These are phyloP conservation scores for Fusarium heterosporum DNA, from an alignment of 2,329 filamentous ascomycete genomes.

Conservation along the genomic window DNA sequence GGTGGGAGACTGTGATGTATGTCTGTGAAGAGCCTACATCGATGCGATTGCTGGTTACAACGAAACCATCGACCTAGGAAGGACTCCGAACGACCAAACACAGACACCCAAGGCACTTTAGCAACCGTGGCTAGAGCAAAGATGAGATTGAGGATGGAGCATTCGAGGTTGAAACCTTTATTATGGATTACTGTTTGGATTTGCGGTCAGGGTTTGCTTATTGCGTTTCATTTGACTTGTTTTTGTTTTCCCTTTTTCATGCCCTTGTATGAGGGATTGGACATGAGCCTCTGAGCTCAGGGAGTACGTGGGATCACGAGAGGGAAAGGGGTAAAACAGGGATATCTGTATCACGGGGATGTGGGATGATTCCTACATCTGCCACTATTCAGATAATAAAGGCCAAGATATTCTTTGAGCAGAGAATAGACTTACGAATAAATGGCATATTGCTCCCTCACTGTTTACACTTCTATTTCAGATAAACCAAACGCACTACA, in stretches of 20 bases:
- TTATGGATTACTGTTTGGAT: constrained; percentile 7
- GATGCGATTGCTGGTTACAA: constrained; percentile 20
- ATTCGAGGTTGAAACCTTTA: constrained; percentile 5
- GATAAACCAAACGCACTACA: not conserved
- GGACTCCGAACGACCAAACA: constrained; percentile 2
- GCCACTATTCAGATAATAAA: constrained; percentile 13
- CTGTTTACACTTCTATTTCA: constrained; percentile 5
- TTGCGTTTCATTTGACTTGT: constrained; percentile 3
- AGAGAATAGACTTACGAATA: constrained; percentile 13
- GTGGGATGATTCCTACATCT: constrained; percentile 6
- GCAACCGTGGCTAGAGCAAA: constrained; percentile 16
- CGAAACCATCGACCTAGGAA: constrained; percentile 19
- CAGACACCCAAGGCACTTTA: constrained; percentile 3
- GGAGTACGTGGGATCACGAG: constrained; percentile 27
- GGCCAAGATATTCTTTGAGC: constrained; percentile 5
- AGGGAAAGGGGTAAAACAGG: constrained; percentile 7
- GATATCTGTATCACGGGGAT: constrained; percentile 9
- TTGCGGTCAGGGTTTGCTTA: constrained; percentile 2
- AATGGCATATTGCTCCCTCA: not conserved
- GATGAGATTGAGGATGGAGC: constrained; percentile 1
- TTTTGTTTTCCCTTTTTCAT: not conserved
- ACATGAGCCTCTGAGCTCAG: constrained; percentile 25
- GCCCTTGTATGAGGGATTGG: constrained; percentile 7
- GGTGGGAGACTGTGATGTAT: constrained; percentile 16
- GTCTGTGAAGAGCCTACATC: constrained; percentile 5